Percentiles rank a stretch among this genome's conserved stretches.
Conservation (phyloP, 805 yeast species). For the Ogataea pilisensis region DNA sequence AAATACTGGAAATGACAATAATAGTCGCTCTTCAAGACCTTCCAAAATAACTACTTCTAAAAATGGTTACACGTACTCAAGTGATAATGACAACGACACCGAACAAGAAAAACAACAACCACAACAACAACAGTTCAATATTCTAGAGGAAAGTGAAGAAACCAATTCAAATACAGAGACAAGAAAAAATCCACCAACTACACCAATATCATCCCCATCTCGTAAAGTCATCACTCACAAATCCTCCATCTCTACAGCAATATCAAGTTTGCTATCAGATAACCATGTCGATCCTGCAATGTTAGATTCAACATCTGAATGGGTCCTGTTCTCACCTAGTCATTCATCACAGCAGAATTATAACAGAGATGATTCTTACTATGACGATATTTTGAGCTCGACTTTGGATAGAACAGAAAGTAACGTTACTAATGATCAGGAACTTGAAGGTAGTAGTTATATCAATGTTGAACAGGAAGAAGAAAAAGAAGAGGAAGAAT, state of each 20-base stretch:
- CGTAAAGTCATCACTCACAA: background rate
- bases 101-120: background rate
- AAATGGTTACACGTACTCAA: background rate
- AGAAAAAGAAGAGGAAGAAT: slow-evolving; percentile 11
- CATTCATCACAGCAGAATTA: slow-evolving; percentile 12
- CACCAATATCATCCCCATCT: background rate
- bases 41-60: background rate
- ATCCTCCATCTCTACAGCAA: background rate
- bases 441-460: slow-evolving; percentile 13
- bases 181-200: background rate
- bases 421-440: slow-evolving; percentile 8
- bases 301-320: slow-evolving; percentile 24
- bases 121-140: slow-evolving; percentile 1
- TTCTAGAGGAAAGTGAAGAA: no score
- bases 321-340: slow-evolving; percentile 30
- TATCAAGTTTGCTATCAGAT: background rate
- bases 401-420: slow-evolving; percentile 12
- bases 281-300: slow-evolving; percentile 4
- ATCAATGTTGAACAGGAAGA: slow-evolving; percentile 14
- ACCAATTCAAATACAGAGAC: no score
- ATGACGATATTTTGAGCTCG: slow-evolving; percentile 26
- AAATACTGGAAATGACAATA: background rate
- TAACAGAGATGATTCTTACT: slow-evolving; percentile 8
- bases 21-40: background rate
- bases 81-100: slow-evolving; percentile 2